Base-by-base conservation (phyloP, 2,329 filamentous ascomycete genomes). In the Alternaria infectoria region DNA sequence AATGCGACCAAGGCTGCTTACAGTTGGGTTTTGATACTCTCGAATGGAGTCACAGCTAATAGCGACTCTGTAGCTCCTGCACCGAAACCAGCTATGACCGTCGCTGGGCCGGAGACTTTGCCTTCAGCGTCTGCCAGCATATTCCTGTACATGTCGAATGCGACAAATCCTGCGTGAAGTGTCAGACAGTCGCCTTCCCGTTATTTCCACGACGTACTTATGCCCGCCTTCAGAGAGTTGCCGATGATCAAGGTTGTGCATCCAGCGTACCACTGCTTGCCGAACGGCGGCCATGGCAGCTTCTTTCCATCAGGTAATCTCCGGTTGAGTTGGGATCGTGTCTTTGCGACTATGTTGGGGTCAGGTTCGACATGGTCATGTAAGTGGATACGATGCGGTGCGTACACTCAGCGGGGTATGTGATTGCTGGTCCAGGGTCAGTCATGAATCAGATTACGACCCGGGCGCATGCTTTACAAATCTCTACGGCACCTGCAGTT, bases 21-120 rank as follows among this genome's bases (percentile, higher is more conserved):
- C 87, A 99, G 84, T 71, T 96, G 96, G 54, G 96, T 99, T 86
- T 99, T 99, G 82, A 99, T 97, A 75, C 93, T 96, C 83, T 99
- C 96, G 62, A 96, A 97, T 0, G 96, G 96, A 32, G 96, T 99
- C 32, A 99, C 96, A 11, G 96, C 96, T 4, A 99, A 83, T 55
- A 97, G 83, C 4, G 92, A 96, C 83, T 99, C 96, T 3, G 95
- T 98, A 55, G 97, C 92, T 60, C 96, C 96, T 9, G 96, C 96
- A 62, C 95, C 93, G 76, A 99, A 97, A 4, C 96, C 96, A 44
- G 94, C 94, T 62, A 97, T 87, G 2, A 98, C 96, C 2, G 95
- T 98, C 69, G 91, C 88, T 13, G 95, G 94, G 0, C 96, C 95
- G 5, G 92, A 93, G 45, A 98, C 91, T 70, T 95, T 94, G 71